phyloP scores from a whole-genome alignment of 371 early-diverging fungal genomes.

The Apophysomyces elegans region DNA sequence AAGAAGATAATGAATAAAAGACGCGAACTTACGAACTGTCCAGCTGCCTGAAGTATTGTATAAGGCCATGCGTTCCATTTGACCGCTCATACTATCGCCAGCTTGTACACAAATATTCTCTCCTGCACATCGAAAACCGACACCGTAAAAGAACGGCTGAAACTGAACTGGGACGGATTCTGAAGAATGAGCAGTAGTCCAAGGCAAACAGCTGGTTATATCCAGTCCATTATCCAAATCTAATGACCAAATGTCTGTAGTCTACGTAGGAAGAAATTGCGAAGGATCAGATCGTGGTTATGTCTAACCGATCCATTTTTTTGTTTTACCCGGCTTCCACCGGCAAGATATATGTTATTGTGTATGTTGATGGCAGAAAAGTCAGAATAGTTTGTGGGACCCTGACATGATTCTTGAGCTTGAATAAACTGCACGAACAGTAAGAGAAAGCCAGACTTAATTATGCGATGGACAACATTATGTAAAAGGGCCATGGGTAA shows the following conservation, averaged over 20 bases:
- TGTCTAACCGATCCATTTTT: neutral
- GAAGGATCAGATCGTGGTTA: neutral
- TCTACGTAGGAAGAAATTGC: neutral
- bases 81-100: constrained; percentile 16
- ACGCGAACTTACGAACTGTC: constrained; percentile 10
- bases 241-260: constrained; percentile 29
- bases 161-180: constrained; percentile 6
- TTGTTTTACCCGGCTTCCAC: constrained; percentile 21
- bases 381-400: constrained; percentile 24
- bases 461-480: neutral
- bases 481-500: neutral
- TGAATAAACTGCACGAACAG: neutral
- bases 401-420: neutral
- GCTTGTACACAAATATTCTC: constrained; percentile 19
- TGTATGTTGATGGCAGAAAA: constrained; percentile 25
- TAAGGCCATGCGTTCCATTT: constrained; percentile 8
- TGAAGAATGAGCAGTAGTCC: constrained; percentile 16
- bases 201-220: constrained; percentile 18
- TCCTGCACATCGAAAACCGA: constrained; percentile 13
- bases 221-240: constrained; percentile 34
- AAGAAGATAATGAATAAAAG: constrained; percentile 8
- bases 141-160: constrained; percentile 23
- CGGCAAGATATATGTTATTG: constrained; percentile 18
- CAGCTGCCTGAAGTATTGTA: constrained; percentile 17
- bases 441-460: neutral